Conservation (phyloP, 306 rosid species). For the Inga leiocalycina region DNA sequence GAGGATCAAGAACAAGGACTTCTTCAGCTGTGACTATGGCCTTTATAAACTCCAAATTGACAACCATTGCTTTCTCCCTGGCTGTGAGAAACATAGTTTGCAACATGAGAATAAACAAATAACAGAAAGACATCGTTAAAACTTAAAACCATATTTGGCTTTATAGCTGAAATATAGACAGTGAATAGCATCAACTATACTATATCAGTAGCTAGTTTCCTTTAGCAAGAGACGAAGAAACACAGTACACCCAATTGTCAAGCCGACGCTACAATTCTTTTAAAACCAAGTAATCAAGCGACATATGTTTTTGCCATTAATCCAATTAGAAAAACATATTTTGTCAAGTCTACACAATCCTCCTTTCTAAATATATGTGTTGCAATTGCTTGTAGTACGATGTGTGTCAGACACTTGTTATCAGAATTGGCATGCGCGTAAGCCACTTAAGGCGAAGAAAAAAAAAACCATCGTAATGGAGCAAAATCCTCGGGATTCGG, state of each 20-base stretch:
- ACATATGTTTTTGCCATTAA: neutral
- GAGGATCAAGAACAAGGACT: slow-evolving; percentile 86
- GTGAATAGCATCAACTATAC: neutral
- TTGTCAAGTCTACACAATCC: no score
- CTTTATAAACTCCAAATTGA: slow-evolving; percentile 83
- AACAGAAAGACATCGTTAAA: neutral
- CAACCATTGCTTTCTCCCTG: slow-evolving; percentile 99
- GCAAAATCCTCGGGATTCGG: neutral
- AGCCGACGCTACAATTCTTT: neutral
- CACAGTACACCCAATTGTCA: neutral
- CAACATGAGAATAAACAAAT: neutral
- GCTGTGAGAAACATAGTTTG: slow-evolving; percentile 32
- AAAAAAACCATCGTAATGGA: neutral
- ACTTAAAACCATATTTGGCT: neutral
- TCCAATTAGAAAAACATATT: slow-evolving; percentile 2
- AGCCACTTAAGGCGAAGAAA: neutral
- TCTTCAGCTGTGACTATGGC: slow-evolving; percentile 94
- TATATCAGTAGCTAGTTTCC: neutral
- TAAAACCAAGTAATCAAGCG: neutral
- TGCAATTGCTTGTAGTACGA: neutral
- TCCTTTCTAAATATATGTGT: neutral
- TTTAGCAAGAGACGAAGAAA: neutral
- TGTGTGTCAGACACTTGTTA: neutral
- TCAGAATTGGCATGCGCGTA: neutral
- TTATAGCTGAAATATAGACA: neutral